A percentile compares a stretch with the other conserved stretches of the same genome.
These are phyloP conservation scores for Podospora comata DNA, from an alignment of 495 filamentous ascomycete species.

Conservation along the genomic window DNA sequence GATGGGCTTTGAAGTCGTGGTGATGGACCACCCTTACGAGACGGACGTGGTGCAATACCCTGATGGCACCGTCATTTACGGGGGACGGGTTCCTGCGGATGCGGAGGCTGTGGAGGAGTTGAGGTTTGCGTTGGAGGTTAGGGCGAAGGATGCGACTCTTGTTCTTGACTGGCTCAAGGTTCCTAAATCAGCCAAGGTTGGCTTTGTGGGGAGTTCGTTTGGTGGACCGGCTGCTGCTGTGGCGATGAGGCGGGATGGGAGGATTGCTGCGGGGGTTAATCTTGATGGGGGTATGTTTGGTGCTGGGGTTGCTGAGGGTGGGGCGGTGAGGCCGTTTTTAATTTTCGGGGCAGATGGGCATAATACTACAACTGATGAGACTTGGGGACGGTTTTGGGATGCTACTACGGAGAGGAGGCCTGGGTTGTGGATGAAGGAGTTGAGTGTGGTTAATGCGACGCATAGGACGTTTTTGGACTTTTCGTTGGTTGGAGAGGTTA, in stretches of 20 bases:
- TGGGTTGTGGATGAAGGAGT: conserved; percentile 1
- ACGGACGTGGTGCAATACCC: conserved; percentile 14
- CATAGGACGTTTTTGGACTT: conserved; percentile 7
- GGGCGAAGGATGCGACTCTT: neutral
- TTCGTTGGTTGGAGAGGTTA: conserved; percentile 3
- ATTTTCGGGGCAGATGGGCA: neutral
- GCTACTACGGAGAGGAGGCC: neutral
- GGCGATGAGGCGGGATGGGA: neutral
- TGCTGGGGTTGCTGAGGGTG: conserved; percentile 8
- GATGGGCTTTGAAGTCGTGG: conserved; percentile 10
- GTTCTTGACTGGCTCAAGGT: conserved; percentile 10
- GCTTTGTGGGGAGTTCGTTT: conserved; percentile 10
- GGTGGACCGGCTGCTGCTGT: neutral
- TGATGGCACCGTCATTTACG: conserved; percentile 8
- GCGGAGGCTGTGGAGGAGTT: neutral
- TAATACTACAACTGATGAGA: neutral
- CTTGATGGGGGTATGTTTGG: conserved; percentile 13
- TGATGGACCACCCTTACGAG: conserved; percentile 14
- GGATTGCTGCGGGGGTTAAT: conserved; percentile 12
- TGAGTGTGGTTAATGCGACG: conserved; percentile 2
- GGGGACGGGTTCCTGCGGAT: neutral
- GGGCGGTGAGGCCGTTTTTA: conserved; percentile 5
- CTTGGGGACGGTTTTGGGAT: neutral
- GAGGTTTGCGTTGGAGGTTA: conserved; percentile 4
- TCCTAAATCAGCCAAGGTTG: neutral